These are phyloP conservation scores for Quercus phellos DNA, from an alignment of 331 rosid genomes.

Conservation along the genomic window DNA sequence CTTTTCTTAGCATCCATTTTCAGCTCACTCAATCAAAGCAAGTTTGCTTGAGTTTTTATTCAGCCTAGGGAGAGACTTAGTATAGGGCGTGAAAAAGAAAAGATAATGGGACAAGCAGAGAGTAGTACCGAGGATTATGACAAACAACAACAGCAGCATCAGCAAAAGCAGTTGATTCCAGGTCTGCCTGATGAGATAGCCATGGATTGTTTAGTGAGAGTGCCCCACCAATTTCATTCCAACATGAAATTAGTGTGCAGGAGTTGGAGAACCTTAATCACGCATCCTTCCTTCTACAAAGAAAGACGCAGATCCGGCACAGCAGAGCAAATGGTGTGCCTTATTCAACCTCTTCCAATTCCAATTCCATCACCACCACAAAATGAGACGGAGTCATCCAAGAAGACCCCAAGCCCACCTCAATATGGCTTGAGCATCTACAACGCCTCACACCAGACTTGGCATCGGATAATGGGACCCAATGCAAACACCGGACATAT, in stretches of 20 bases:
- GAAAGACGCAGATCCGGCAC: neutral
- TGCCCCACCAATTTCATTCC: neutral
- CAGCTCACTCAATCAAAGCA: neutral
- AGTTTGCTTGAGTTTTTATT: neutral
- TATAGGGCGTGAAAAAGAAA: neutral
- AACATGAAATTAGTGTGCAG: neutral
- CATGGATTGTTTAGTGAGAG: neutral
- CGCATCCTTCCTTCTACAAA: neutral
- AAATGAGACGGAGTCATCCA: neutral
- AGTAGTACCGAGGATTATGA: neutral
- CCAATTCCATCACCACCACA: neutral
- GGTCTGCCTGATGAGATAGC: slow-evolving; percentile 8
- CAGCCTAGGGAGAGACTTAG: too few relatives aligned
- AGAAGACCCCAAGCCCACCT: neutral
- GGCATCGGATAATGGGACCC: neutral
- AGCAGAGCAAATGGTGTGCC: neutral
- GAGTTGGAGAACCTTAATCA: neutral
- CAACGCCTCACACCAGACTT: neutral
- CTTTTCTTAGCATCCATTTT: neutral
- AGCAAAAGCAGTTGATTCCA: neutral
- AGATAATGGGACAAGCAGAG: neutral
- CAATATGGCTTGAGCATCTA: neutral
- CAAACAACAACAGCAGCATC: neutral
- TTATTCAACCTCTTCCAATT: neutral
- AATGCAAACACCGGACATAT: neutral